Evolutionary conservation across 2,329 filamentous ascomycete species (phyloP), one percentile per base, ranked within the genome.

Genomic region (Alternaria solani): DNA sequence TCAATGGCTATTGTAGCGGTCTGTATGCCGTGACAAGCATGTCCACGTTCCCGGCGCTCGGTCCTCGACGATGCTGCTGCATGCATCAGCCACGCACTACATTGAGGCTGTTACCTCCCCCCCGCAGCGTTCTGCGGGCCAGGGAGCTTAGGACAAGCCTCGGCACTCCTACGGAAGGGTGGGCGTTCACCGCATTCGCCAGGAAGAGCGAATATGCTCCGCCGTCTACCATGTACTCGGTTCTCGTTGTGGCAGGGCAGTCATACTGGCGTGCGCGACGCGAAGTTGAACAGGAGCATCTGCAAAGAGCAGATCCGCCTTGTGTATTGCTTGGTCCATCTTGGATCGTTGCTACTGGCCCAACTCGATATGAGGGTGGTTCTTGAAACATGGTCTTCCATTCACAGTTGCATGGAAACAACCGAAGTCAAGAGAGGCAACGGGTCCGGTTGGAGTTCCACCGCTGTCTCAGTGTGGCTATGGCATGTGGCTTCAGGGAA

Each of bases 401-500:
- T 38, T 30, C 44, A 48, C 14, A 28, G 26, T 23, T 32, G 44
- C 46, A 59, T 36, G 34, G n/a, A 20, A 3, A 18, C 26, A 23
- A 46, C 28, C 44, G 38, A 55, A 32, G 23, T 42, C 14, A 36
- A 44, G 25, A 49, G 16, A 25, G 48, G 55, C 26, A 55, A 49
- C 42, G 28, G 20, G 42, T 52, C 48, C 38, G 38, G 48, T 44
- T 58, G 16, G 25, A 43, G 7, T 23, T 56, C 36, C 47, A 57
- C 32, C 34, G 38, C 48, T 57, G 52, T 30, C 42, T 43, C 39
- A 26, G 55, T 54, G 62, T 65, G 63, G 64, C 60, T 63, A 46
- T 61, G 53, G 54, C 41, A 57, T 43, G 53, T 55, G 56, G 55
- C 51, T 63, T 48, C 44, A 43, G 28, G 49, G 46, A 52, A 56